phyloP scores from a whole-genome alignment of 768 basidiomycete species.

The Hygrophorus pudorinus region DNA sequence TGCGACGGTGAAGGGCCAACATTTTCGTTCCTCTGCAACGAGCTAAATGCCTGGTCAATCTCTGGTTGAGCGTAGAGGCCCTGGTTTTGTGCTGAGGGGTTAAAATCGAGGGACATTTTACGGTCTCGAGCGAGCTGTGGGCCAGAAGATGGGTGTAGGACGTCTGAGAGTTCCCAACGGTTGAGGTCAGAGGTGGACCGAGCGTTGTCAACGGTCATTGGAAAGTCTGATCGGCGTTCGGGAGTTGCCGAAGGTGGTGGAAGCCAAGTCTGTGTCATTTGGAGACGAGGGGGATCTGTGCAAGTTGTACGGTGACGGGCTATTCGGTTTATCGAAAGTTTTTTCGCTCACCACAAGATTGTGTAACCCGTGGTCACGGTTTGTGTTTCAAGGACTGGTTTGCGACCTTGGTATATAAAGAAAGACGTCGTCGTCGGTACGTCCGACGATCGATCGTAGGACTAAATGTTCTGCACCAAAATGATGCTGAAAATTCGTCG shows the following conservation, averaged over 20 bases:
- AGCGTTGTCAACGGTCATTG: conserved; percentile 26
- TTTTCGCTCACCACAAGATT: background rate
- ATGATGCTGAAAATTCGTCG: no score
- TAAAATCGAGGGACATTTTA: conserved; percentile 50
- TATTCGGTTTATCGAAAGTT: background rate
- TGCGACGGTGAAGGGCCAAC: conserved; percentile 29
- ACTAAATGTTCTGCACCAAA: no score
- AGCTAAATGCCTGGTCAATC: conserved; percentile 45
- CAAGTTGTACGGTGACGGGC: no score
- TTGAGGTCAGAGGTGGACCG: conserved; percentile 27
- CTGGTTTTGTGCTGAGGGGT: conserved; percentile 24
- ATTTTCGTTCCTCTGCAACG: conserved; percentile 27
- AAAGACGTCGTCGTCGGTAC: background rate
- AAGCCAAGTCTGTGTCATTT: conserved; percentile 32
- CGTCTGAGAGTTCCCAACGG: conserved; percentile 7
- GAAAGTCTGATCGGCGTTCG: conserved; percentile 51
- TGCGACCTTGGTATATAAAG: background rate
- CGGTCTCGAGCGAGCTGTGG: conserved; percentile 18
- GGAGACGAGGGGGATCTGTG: background rate
- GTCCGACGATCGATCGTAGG: background rate
- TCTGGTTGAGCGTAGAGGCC: conserved; percentile 43
- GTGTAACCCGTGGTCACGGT: no score
- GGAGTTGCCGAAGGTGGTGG: conserved; percentile 29
- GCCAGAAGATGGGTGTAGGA: conserved; percentile 5
- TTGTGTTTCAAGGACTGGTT: no score